Evolutionary conservation across 331 rosid genomes (phyloP), one percentile per base, ranked within the genome.

Genomic region (Malus hybrid): DNA sequence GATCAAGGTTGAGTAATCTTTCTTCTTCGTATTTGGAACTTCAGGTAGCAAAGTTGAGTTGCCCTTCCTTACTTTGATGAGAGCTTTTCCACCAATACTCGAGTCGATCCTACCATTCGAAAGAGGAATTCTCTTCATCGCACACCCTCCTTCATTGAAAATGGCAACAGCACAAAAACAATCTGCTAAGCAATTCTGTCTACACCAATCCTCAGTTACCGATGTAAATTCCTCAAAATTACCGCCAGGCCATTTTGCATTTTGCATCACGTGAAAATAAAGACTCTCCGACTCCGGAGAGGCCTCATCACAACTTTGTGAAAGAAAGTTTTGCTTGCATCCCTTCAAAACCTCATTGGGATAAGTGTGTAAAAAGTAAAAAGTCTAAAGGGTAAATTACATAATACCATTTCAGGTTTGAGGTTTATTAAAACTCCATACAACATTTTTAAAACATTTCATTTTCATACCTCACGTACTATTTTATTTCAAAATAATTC

Each of bases 231-330:
- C 2, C 56, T 68, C 83, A 74, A 32, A 80, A 50, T 74, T 50
- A 46, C 20, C 3, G n/a, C 12, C 20, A 11, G 22, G 22, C 75
- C 79, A 74, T n/a, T 73, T 10, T 42, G 74, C 24, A 1, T 56
- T 66, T 14, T 29, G 59, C 13, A 80, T 22, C 27, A 24, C 75
- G 14, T 66, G 19, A 55, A 80, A 46, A 29, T 59, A 5, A 42
- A 68, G 33, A 15, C 1, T 20, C 3, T 12, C 50, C 0, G 16
- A 28, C 27, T 60, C 54, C 2, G 7, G 31, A 3, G 27, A 33
- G 31, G 54, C 57, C 32, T 68, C 75, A 16, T 74, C 76, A 27
- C 79, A 80, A 67, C 73, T 50, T 56, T 50, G 80, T 27, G 71
- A 3, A 10, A 48, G 11, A 27, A 72, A 72, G 34, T 24, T 46